Base-by-base conservation (phyloP, 2,329 filamentous ascomycete genomes). In the Fonsecaea monophora region DNA sequence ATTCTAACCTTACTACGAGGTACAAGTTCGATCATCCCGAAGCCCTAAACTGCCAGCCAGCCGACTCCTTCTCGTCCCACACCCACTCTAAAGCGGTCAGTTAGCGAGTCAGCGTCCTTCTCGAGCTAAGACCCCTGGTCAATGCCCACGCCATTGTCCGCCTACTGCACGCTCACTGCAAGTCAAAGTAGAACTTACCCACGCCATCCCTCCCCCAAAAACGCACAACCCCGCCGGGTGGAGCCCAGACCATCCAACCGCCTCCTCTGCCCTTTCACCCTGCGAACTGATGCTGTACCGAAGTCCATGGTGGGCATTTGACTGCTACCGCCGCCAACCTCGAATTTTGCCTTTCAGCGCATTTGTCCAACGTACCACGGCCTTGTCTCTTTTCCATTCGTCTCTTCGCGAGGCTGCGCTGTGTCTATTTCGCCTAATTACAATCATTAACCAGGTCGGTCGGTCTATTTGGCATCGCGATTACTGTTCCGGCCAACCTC, bases 161-260 rank as follows among this genome's bases (percentile, higher is more conserved):
- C 53, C 60, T 64, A 62, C 62, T 68, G 63, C 66, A 68, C 34
- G 62, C 61, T 57, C 54, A 48, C 45, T 61, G 59, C 45, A 30
- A 61, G 60, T 48, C 56, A 38, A 45, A 25, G 53, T 53, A 25
- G 50, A 25, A 60, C 13, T 30, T 60, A 66, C 64, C 62, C 67
- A 68, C 67, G 67, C 64, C 65, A 63, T 57, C 45, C 48, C 55
- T 32, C 45, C 42, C 45, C 45, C 18, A 18, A 34, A 67, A 54
- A 48, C 65, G 65, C 65, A 63, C 42, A 54, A 67, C 65, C 65
- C 65, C 65, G 60, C 65, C 38, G 32, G 60, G 57, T 61, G 55
- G 30, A 54, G 42, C 53, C 50, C 53, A 45, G 21, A 38, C 13
- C n/a, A n/a, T 50, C 30, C n/a, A 13, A 53, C 42, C 54, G 59